These are phyloP conservation scores for Drechslerella dactyloides DNA, from an alignment of 2,329 filamentous ascomycete species.

Conservation along the genomic window DNA sequence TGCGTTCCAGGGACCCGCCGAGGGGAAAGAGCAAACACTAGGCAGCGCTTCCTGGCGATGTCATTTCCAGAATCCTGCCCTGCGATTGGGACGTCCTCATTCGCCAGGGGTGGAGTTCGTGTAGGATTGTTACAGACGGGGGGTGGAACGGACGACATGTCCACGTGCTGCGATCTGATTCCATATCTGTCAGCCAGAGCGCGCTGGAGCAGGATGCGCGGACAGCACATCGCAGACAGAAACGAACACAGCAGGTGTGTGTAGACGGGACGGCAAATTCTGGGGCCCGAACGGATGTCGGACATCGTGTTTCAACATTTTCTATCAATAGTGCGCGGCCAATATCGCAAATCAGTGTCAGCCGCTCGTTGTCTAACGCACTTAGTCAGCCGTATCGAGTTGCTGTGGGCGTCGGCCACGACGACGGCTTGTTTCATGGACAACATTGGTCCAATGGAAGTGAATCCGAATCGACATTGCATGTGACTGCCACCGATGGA, in stretches of 20 bases:
- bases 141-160: neutral
- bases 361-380: too few species aligned
- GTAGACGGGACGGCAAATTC: neutral
- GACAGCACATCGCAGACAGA: too few species aligned
- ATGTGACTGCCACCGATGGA: too few species aligned
- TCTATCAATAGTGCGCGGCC: conserved; percentile 2
- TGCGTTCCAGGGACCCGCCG: neutral
- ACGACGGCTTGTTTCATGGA: too few species aligned
- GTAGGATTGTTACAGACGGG: neutral
- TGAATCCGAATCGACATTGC: too few species aligned
- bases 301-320: conserved; percentile 2
- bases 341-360: too few species aligned
- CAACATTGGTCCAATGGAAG: too few species aligned
- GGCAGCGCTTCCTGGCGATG: conserved; percentile 10
- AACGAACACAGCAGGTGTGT: too few species aligned
- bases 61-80: neutral
- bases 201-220: too few species aligned
- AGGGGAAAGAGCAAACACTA: conserved; percentile 5
- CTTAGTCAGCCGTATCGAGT: too few species aligned
- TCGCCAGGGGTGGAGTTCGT: neutral
- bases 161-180: neutral
- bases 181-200: neutral
- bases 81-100: conserved; percentile 2
- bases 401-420: too few species aligned
- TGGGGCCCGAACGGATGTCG: neutral